A percentile compares a stretch with the other conserved stretches of the same genome.
Conservation (phyloP, 306 rosid genomes). For the Prunus salicina region DNA sequence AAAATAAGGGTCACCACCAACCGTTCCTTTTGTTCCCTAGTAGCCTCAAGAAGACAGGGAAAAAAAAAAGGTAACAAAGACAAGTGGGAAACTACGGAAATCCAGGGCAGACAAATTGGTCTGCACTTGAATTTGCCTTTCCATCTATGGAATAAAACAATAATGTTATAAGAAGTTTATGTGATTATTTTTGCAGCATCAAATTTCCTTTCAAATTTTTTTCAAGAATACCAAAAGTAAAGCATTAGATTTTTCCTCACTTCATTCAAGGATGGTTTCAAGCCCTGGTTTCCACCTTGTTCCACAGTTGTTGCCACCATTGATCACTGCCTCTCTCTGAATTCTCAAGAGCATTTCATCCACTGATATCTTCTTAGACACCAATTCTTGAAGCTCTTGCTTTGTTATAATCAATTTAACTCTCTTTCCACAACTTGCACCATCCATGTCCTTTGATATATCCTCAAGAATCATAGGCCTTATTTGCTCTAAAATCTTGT, state of each 20-base stretch:
- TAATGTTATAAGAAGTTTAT: background rate
- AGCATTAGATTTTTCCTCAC: conserved; percentile 17
- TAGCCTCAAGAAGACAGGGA: background rate
- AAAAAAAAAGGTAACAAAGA: background rate
- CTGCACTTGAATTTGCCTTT: background rate
- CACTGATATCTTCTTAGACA: conserved; percentile 43
- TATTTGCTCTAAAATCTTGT: background rate
- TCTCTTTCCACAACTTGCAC: conserved; percentile 34
- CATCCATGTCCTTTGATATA: background rate
- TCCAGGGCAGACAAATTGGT: conserved; percentile 2
- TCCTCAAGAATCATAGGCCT: background rate
- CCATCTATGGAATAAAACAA: background rate
- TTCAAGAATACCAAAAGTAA: background rate
- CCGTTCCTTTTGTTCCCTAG: background rate
- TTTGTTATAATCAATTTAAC: conserved; percentile 58
- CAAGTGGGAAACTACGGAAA: conserved; percentile 13
- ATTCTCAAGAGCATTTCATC: conserved; percentile 43
- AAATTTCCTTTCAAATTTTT: background rate
- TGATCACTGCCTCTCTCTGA: conserved; percentile 6
- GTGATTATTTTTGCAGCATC: background rate
- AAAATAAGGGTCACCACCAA: background rate
- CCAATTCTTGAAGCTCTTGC: conserved; percentile 51
- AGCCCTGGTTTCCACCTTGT: conserved; percentile 38
- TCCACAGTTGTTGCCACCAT: background rate
- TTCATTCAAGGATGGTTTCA: conserved; percentile 61